Conservation (phyloP, 2,329 filamentous ascomycete species). For the Chrysosphaeria jannelii region DNA sequence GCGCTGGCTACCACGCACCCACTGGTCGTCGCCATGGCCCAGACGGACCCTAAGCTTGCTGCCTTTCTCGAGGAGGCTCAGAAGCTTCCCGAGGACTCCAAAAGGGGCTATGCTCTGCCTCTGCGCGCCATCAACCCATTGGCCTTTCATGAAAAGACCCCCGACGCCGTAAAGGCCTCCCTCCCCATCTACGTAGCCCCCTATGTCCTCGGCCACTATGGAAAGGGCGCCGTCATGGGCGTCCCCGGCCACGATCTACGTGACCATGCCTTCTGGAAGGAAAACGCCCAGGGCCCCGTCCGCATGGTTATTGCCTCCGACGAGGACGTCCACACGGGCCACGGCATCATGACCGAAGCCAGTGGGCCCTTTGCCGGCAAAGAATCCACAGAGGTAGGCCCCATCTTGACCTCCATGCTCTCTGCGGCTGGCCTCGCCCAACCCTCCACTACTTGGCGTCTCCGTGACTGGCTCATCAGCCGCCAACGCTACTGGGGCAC, state of each 20-base stretch:
- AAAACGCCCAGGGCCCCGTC: conserved; percentile 25
- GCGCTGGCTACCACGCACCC: conserved; percentile 48
- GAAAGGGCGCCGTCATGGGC: conserved; percentile 73
- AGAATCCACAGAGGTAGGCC: conserved; percentile 28
- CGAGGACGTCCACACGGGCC: conserved; percentile 18
- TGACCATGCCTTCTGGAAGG: conserved; percentile 53
- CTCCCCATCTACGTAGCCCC: conserved; percentile 57
- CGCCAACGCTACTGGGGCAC: conserved; percentile 83
- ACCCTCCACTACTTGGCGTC: conserved; percentile 41
- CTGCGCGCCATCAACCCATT: conserved; percentile 36
- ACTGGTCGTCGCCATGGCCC: conserved; percentile 29
- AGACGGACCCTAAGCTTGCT: conserved; percentile 27
- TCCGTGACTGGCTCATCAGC: conserved; percentile 74
- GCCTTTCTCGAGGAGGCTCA: conserved; percentile 35
- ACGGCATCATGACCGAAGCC: conserved; percentile 35
- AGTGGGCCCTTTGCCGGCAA: conserved; percentile 35
- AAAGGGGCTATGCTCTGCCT: conserved; percentile 36
- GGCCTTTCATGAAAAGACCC: conserved; percentile 18
- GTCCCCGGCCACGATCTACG: conserved; percentile 61
- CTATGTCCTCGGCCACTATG: conserved; percentile 64
- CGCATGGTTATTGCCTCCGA: conserved; percentile 25
- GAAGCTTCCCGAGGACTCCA: conserved; percentile 21
- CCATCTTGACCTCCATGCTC: conserved; percentile 26
- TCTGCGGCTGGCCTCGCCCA: conserved; percentile 25
- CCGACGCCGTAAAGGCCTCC: conserved; percentile 19